phyloP scores from a whole-genome alignment of 768 basidiomycete genomes.

The Boletus sp. region DNA sequence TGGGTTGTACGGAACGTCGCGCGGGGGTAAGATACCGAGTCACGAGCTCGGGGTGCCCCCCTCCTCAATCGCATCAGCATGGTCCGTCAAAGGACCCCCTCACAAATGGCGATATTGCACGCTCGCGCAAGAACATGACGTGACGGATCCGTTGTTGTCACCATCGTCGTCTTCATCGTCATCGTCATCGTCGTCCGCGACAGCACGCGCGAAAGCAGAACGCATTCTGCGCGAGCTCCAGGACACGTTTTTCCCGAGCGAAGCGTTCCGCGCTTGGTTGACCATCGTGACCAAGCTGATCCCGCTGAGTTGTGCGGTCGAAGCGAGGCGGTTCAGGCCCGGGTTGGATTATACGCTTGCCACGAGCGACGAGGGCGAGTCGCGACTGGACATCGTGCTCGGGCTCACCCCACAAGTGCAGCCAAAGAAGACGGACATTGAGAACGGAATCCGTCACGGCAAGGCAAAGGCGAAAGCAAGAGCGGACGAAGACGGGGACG shows the following conservation, averaged over 20 bases:
- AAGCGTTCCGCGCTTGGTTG: constrained; percentile 91
- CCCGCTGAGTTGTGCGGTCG: constrained; percentile 66
- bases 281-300: constrained; percentile 66
- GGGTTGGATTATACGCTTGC: constrained; percentile 96
- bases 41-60: constrained; percentile 60
- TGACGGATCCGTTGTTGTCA: neutral
- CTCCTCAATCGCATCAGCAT: constrained; percentile 45
- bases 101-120: constrained; percentile 93
- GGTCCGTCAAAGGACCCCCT: constrained; percentile 81
- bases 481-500: constrained; percentile 24
- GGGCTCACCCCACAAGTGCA: constrained; percentile 72
- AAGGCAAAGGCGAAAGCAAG: constrained; percentile 30
- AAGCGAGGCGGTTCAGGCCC: constrained; percentile 85
- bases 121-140: constrained; percentile 32
- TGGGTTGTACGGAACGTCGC: constrained; percentile 50
- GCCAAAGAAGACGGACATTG: constrained; percentile 12
- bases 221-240: constrained; percentile 45
- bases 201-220: constrained; percentile 19
- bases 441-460: constrained; percentile 12
- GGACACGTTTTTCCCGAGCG: constrained; percentile 71
- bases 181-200: neutral
- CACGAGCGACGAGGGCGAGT: constrained; percentile 77
- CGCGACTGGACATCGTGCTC: constrained; percentile 80
- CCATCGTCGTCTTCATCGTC: neutral
- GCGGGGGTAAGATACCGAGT: constrained; percentile 53